These are phyloP conservation scores for Fusarium graminum DNA, from an alignment of 2,329 filamentous ascomycete genomes.

Conservation along the genomic window DNA sequence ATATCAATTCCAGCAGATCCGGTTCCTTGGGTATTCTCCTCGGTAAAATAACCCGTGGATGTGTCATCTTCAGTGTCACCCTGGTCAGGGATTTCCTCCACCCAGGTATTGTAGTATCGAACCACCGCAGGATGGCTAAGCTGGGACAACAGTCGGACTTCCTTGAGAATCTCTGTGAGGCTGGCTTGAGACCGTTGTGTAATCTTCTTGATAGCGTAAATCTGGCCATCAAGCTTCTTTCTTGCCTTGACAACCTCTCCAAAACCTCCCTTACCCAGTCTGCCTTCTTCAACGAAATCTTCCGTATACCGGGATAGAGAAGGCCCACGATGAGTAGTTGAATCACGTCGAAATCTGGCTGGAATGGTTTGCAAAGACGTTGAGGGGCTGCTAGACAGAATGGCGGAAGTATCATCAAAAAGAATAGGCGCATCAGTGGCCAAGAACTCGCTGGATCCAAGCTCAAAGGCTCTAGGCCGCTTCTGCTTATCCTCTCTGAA, in stretches of 20 bases:
- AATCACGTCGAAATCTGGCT: conserved; percentile 71
- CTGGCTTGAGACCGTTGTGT: conserved; percentile 83
- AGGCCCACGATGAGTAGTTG: conserved; percentile 62
- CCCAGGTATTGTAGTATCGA: conserved; percentile 95
- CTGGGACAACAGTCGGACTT: conserved; percentile 90
- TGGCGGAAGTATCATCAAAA: conserved; percentile 59
- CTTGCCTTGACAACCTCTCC: conserved; percentile 96
- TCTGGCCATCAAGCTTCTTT: conserved; percentile 91
- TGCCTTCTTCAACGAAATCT: conserved; percentile 91
- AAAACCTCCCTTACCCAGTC: conserved; percentile 92
- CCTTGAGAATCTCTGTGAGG: conserved; percentile 84
- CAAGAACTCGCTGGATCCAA: conserved; percentile 74
- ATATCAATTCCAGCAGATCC: conserved; percentile 60
- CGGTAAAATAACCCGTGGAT: conserved; percentile 63
- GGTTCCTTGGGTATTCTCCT: conserved; percentile 54
- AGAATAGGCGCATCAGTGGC: conserved; percentile 74
- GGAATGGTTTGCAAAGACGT: conserved; percentile 59
- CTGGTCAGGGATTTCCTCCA: conserved; percentile 75
- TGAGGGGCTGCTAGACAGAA: conserved; percentile 59
- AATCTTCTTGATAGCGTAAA: conserved; percentile 98
- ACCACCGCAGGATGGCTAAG: conserved; percentile 90
- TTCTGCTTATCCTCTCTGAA: conserved; percentile 89
- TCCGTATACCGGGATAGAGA: conserved; percentile 81
- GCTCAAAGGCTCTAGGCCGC: conserved; percentile 83
- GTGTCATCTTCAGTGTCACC: conserved; percentile 69